Evolutionary conservation across 371 early-diverging fungal genomes (phyloP).

Genomic region (Dentiscutata heterogama): DNA sequence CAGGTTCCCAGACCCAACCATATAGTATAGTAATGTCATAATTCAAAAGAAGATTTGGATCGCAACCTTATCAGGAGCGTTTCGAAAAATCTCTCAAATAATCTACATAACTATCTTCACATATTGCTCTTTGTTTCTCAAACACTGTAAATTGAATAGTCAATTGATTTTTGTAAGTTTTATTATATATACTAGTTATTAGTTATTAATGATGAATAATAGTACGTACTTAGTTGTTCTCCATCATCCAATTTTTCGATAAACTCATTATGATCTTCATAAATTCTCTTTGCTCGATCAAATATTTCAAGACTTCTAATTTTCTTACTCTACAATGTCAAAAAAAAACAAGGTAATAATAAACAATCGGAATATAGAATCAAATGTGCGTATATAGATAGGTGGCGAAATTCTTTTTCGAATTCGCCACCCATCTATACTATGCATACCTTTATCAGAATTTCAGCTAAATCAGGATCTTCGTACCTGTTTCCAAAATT

Average conservation of each 20-base stretch:
- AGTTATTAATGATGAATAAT: background rate
- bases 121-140: constrained; percentile 23
- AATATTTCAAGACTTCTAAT: constrained; percentile 8
- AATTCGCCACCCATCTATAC: no score
- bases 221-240: constrained; percentile 5
- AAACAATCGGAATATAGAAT: background rate
- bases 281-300: constrained; percentile 24
- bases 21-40: no score
- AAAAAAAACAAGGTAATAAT: background rate
- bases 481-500: background rate
- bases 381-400: no score
- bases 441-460: background rate
- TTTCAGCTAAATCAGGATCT: background rate
- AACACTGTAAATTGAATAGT: constrained; percentile 1
- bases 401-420: no score
- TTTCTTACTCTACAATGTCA: constrained; percentile 6
- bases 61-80: background rate
- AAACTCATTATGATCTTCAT: constrained; percentile 23
- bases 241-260: constrained; percentile 24
- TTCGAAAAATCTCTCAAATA: background rate
- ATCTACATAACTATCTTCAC: constrained; percentile 10
- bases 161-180: background rate
- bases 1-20: no score
- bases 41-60: background rate
- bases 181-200: background rate